Evolutionary conservation across 345 rosid genomes (phyloP).

Genomic region (Citrus mangshanensis): DNA sequence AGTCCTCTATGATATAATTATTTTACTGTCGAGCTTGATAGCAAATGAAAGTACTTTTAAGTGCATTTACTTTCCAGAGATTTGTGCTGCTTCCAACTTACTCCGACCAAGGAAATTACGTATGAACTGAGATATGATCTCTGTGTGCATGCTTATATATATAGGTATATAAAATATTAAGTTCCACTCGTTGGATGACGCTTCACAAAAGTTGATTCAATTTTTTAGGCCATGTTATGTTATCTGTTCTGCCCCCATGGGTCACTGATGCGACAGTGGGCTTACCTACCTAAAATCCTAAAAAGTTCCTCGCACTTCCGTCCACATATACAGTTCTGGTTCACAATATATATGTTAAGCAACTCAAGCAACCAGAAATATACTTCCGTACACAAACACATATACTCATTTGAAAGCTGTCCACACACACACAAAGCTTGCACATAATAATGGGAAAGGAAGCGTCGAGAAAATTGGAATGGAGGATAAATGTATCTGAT

Average conservation of each 20-base stretch:
- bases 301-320: not conserved
- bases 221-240: conserved; percentile 10
- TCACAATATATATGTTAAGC: no score
- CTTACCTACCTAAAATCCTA: not conserved
- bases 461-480: conserved; percentile 42
- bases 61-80: not conserved
- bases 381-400: no score
- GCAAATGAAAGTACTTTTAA: not conserved
- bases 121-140: not conserved
- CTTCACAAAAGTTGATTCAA: conserved; percentile 1
- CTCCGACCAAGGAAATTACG: not conserved
- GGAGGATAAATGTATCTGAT: conserved; percentile 49
- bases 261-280: not conserved
- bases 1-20: not conserved
- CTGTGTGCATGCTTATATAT: not conserved
- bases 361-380: no score
- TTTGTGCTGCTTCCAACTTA: conserved; percentile 17
- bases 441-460: conserved; percentile 27
- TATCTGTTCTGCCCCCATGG: not conserved
- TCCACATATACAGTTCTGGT: not conserved
- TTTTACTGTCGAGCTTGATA: not conserved
- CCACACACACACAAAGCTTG: no score
- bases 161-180: no score
- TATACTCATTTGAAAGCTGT: no score
- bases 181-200: not conserved